Conservation (phyloP, 2,329 filamentous ascomycete species). For the Ciborinia camelliae region DNA sequence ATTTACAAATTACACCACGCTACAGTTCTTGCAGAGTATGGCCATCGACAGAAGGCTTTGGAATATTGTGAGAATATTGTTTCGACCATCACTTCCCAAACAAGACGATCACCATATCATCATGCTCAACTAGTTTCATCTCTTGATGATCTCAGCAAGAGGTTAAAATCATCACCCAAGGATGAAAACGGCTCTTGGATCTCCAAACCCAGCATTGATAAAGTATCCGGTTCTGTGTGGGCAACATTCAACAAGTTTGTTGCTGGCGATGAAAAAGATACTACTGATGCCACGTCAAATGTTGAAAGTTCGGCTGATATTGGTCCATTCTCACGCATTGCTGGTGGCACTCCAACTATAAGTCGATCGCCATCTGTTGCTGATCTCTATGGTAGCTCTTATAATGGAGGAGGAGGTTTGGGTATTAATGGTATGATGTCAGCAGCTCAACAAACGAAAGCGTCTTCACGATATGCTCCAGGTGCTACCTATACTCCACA, state of each 20-base stretch:
- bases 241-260: slow-evolving; percentile 96
- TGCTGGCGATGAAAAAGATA: slow-evolving; percentile 79
- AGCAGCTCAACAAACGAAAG: slow-evolving; percentile 24
- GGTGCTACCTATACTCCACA: slow-evolving; percentile 28
- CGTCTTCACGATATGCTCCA: slow-evolving; percentile 37
- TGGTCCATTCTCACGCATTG: slow-evolving; percentile 80
- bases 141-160: slow-evolving; percentile 78
- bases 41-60: slow-evolving; percentile 76
- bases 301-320: slow-evolving; percentile 56
- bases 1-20: slow-evolving; percentile 92
- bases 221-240: slow-evolving; percentile 86
- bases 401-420: slow-evolving; percentile 35
- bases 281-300: slow-evolving; percentile 53
- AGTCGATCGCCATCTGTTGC: slow-evolving; percentile 72
- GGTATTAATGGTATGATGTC: slow-evolving; percentile 33
- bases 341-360: slow-evolving; percentile 70
- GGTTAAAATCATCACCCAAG: slow-evolving; percentile 80
- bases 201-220: slow-evolving; percentile 91
- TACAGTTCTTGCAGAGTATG: slow-evolving; percentile 76
- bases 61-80: slow-evolving; percentile 87
- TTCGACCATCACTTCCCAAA: slow-evolving; percentile 72
- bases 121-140: slow-evolving; percentile 68
- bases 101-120: slow-evolving; percentile 82
- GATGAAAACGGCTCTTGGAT: slow-evolving; percentile 85
- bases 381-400: slow-evolving; percentile 55